Percentiles rank a stretch among this genome's conserved stretches.
phyloP scores from a whole-genome alignment of 176 grass and related monocot species.

The Chrysopogon serrulatus region DNA sequence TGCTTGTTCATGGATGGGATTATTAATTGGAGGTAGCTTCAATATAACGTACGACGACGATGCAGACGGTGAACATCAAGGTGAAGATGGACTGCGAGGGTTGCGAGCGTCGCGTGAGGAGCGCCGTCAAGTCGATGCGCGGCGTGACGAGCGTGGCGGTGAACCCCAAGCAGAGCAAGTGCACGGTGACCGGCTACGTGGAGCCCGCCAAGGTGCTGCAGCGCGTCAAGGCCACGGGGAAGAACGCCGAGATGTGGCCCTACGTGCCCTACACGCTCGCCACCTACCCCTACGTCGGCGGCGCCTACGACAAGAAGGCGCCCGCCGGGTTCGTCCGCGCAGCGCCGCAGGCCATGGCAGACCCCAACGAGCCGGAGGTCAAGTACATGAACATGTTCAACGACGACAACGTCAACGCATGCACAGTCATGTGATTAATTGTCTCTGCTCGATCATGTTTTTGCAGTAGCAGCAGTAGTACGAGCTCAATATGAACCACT shows the following conservation, averaged over 20 bases:
- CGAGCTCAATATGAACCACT: no score
- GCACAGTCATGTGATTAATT: neutral
- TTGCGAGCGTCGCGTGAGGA: neutral
- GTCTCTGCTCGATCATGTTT: no score
- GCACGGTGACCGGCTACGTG: neutral
- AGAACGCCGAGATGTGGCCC: neutral
- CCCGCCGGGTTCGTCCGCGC: neutral
- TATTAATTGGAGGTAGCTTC: neutral
- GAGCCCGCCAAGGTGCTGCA: neutral
- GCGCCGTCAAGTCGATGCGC: neutral
- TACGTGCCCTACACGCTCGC: neutral
- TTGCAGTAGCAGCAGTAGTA: no score
- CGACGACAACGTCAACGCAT: neutral
- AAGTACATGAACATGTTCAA: neutral
- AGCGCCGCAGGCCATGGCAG: neutral
- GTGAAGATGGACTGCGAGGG: neutral
- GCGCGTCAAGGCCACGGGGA: neutral
- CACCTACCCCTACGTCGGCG: neutral
- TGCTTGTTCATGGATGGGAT: no score
- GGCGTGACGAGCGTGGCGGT: neutral
- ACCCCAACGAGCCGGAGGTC: neutral
- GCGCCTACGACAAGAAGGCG: neutral
- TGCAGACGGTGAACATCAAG: neutral
- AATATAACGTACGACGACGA: no score
- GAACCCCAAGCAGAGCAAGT: neutral